Evolutionary conservation across 2,329 filamentous ascomycete genomes (phyloP).

Genomic region (Peltaster fructicola): DNA sequence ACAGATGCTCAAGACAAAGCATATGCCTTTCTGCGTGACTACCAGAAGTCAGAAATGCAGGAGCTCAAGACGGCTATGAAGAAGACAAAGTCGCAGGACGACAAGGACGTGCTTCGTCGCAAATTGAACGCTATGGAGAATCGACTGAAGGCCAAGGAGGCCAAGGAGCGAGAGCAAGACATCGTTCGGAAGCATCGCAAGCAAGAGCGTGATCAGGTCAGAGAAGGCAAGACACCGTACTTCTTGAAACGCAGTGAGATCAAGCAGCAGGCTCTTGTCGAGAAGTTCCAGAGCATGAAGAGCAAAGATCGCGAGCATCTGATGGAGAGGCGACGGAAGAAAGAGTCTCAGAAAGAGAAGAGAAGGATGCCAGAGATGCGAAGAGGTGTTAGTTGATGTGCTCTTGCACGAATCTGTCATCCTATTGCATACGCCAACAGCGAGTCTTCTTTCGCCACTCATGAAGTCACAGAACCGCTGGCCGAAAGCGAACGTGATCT

Average conservation of each 20-base stretch:
- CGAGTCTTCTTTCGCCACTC: no score
- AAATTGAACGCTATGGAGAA: constrained; percentile 64
- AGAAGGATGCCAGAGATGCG: constrained; percentile 35
- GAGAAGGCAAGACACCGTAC: constrained; percentile 80
- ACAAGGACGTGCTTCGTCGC: constrained; percentile 54
- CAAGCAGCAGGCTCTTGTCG: constrained; percentile 67
- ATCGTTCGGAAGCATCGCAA: constrained; percentile 59
- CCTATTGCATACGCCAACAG: no score
- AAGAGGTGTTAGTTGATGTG: constrained; percentile 14
- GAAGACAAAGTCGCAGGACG: constrained; percentile 44
- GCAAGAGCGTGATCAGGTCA: constrained; percentile 69
- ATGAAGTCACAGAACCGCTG: no score
- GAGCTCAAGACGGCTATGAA: constrained; percentile 52
- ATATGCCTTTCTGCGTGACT: constrained; percentile 78
- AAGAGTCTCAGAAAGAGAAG: constrained; percentile 70
- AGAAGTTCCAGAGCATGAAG: constrained; percentile 69
- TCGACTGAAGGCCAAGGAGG: constrained; percentile 50
- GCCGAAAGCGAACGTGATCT: no score
- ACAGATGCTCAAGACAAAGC: constrained; percentile 43
- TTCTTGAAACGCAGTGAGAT: constrained; percentile 81
- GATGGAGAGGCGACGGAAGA: constrained; percentile 79
- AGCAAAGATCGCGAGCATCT: constrained; percentile 67
- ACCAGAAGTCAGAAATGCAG: constrained; percentile 67
- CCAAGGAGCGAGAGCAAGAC: constrained; percentile 51
- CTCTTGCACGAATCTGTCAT: no score